A percentile compares a stretch with the other conserved stretches of the same genome.
These are phyloP conservation scores for Coniochaeta ligniaria DNA, from an alignment of 2,329 filamentous ascomycete genomes.

Conservation along the genomic window DNA sequence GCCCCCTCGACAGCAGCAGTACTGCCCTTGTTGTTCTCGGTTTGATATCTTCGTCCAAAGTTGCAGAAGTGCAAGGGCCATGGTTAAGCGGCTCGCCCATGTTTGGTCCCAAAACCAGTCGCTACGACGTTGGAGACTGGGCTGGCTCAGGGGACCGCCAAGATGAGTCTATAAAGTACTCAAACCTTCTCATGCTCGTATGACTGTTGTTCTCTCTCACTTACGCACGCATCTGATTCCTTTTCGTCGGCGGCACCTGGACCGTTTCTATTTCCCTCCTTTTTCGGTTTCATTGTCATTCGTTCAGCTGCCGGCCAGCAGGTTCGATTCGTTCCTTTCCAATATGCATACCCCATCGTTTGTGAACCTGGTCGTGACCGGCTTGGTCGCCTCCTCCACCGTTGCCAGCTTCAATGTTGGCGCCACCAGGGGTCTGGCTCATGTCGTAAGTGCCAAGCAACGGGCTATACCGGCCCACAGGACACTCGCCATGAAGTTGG, in stretches of 20 bases:
- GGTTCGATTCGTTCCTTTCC: conserved; percentile 8
- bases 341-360: conserved; percentile 23
- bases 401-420: conserved; percentile 19
- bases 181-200: conserved; percentile 8
- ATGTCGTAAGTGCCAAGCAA: conserved; percentile 9
- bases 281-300: conserved; percentile 13
- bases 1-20: neutral
- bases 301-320: conserved; percentile 22
- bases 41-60: neutral
- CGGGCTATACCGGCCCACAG: neutral
- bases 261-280: conserved; percentile 5
- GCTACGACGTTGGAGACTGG: neutral
- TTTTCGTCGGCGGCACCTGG: neutral
- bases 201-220: neutral
- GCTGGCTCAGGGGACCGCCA: neutral
- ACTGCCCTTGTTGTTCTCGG: neutral
- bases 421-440: conserved; percentile 12
- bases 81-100: neutral
- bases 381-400: conserved; percentile 21
- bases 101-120: neutral
- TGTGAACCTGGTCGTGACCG: conserved; percentile 19
- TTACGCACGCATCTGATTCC: conserved; percentile 1
- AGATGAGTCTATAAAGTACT: conserved; percentile 13
- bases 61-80: neutral
- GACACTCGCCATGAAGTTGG: neutral